Evolutionary conservation across 78 protist genomes (phyloP), one percentile per base, ranked within the genome.

Genomic region (Cavenderia fasciculata): DNA sequence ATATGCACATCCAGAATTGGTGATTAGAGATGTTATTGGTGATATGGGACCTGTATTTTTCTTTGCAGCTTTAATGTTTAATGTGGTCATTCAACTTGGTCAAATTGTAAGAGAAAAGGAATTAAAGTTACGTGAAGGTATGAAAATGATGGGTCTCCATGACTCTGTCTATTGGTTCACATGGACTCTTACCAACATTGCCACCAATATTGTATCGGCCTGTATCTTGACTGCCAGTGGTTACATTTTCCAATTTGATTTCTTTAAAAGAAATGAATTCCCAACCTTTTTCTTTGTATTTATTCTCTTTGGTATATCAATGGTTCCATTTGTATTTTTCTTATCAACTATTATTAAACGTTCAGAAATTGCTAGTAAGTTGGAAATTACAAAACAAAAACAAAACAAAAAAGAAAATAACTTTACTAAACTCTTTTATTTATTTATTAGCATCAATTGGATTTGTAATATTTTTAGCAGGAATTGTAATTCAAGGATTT

Each of bases 141-240:
- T 94, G 96, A 57, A 49, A 19, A 57, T 89, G 77, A 88, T 88
- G 94, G 85, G 94, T 49, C 79, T 84, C 6, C 4, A 59, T 4
- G 91, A 72, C 23, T 34, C 59, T 2, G 74, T 74, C 46, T 92
- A 84, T 71, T 92, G 95, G 95, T 29, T 73, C 49, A 52, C 95
- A 6, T 82, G 91, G 91, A 41, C 27, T n/a, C n/a, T 72, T 12
- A 61, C 56, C 31, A 33, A 66, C 38, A 16, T 56, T 21, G 25
- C 59, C 12, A 25, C 23, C n/a, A 70, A 52, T 47, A 1, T 65
- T 66, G 21, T 74, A 56, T 33, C 72, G 27, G 14, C 33, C 54
- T 33, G 71, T 10, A 19, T 92, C 19, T 56, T 82, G 52, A 49
- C 74, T 23, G 66, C 77, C 27, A 23, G 74, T 4, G 95, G 91